Evolutionary conservation across 2,329 filamentous ascomycete species (phyloP), one percentile per base, ranked within the genome.

Genomic region (Geosmithia putterillii): DNA sequence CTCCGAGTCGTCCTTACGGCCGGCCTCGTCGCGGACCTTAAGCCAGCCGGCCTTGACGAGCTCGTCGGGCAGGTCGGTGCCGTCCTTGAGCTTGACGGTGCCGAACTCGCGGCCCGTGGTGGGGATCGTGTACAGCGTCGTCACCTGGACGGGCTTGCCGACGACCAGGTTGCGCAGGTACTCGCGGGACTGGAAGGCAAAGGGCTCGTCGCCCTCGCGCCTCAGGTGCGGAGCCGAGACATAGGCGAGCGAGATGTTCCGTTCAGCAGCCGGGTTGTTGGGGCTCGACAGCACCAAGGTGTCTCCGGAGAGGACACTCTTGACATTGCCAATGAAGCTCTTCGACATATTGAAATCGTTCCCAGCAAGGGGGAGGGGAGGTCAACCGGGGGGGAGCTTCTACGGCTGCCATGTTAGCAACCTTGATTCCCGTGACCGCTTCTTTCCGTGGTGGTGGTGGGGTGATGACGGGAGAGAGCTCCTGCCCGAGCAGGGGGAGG

Each of bases 131-230:
- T 98, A 96, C 43, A 89, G 73, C 38, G 94, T 73, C 46, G 79
- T 79, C 70, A 90, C 95, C 53, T 89, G 81, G 48, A 98, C 73
- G 22, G 81, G 75, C 64, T 95, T 95, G 58, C 90, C 90, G 45
- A 96, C 83, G 36, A 83, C 74, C 42, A 89, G 71, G 51, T 83
- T 81, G 56, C 92, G 84, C 48, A 98, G 76, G 61, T 85, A 92
- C 65, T 98, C 92, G 58, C 92, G 86, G 47, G 92, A 95, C 64
- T 92, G 83, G 64, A 95, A 98, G 46, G 86, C 88, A 58, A 84
- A 94, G 34, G 83, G 81, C 74, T 95, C 89, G 57, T 95, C 90
- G 45, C 86, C 88, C 53, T 95, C 89, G 63, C 87, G 82, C 67
- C 75, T 82, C 61, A 95, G 62, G 58, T 89, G 81, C 3, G 92